Conservation (phyloP, 2,329 filamentous ascomycete genomes). For the Penicillium sp. region DNA sequence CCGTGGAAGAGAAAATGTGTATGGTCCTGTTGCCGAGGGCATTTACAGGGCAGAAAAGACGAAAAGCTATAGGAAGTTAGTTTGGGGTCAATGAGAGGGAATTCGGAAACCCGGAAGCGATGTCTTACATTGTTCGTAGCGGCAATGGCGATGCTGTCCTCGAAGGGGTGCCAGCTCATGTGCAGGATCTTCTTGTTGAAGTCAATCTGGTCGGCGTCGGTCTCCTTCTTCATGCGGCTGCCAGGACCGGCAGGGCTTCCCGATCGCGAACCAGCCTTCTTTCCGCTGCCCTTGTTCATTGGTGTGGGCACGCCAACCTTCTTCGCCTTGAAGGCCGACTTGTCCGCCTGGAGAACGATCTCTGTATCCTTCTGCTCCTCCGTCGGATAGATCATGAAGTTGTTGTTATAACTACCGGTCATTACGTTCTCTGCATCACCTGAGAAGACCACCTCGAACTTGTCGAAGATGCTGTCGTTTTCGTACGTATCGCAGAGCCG, state of each 20-base stretch:
- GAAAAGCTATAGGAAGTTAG: constrained; percentile 59
- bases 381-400: constrained; percentile 99
- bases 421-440: constrained; percentile 98
- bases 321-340: constrained; percentile 99
- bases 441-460: constrained; percentile 98
- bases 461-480: constrained; percentile 99
- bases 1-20: constrained; percentile 19
- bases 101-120: background rate
- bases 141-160: constrained; percentile 98
- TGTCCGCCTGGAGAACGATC: constrained; percentile 95
- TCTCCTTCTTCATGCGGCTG: constrained; percentile 97
- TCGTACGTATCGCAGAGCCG: constrained; percentile 97
- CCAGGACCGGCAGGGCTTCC: constrained; percentile 85
- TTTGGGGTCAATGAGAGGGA: background rate
- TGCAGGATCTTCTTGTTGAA: constrained; percentile 99
- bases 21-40: constrained; percentile 16
- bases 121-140: constrained; percentile 94
- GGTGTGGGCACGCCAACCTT: constrained; percentile 97
- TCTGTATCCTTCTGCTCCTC: constrained; percentile 96
- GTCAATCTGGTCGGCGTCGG: constrained; percentile 97
- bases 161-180: constrained; percentile 99
- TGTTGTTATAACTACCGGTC: constrained; percentile 99
- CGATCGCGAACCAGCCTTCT: constrained; percentile 85
- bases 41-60: constrained; percentile 72
- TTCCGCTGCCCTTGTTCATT: constrained; percentile 78